A percentile compares a stretch with the other conserved stretches of the same genome.
These are phyloP conservation scores for Pleurotus giganteus DNA, from an alignment of 768 basidiomycete species.

Conservation along the genomic window DNA sequence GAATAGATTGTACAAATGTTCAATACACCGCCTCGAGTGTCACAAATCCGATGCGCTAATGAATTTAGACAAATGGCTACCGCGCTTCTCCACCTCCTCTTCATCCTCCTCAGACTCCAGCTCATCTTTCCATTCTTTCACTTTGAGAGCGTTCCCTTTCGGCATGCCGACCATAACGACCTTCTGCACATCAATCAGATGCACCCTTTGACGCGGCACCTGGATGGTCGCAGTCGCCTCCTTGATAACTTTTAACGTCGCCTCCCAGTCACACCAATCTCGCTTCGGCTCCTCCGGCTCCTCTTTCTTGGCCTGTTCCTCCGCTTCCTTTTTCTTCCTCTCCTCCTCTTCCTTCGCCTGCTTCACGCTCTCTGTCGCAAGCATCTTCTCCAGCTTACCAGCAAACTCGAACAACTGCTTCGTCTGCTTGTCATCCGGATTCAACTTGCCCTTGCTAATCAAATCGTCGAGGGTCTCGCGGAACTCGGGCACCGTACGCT, in stretches of 20 bases:
- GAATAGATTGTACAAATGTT: background rate
- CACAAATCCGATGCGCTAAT: background rate
- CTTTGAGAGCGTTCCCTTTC: background rate
- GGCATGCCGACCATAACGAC: slow-evolving; percentile 29
- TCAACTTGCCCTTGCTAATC: slow-evolving; percentile 20
- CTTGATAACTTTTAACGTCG: slow-evolving; percentile 18
- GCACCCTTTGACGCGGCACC: slow-evolving; percentile 27
- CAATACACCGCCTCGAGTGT: background rate
- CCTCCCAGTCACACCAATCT: slow-evolving; percentile 13
- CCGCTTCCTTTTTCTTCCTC: slow-evolving; percentile 3
- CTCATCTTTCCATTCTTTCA: slow-evolving; percentile 13
- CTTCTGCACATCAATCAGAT: slow-evolving; percentile 34
- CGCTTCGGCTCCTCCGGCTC: slow-evolving; percentile 6
- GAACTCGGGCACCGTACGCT: slow-evolving; percentile 23
- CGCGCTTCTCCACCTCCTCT: slow-evolving; percentile 9
- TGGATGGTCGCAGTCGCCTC: slow-evolving; percentile 15
- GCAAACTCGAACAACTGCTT: slow-evolving; percentile 25
- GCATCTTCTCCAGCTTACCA: slow-evolving; percentile 25
- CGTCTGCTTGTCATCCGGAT: slow-evolving; percentile 17
- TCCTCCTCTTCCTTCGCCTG: slow-evolving; percentile 11
- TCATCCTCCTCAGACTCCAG: slow-evolving; percentile 16
- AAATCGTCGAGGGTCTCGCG: slow-evolving; percentile 23
- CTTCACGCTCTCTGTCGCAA: slow-evolving; percentile 18
- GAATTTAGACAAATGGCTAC: slow-evolving; percentile 1
- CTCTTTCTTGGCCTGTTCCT: slow-evolving; percentile 9